These are phyloP conservation scores for Cadophora luteo-olivacea DNA, from an alignment of 2,329 filamentous ascomycete genomes.

Conservation along the genomic window DNA sequence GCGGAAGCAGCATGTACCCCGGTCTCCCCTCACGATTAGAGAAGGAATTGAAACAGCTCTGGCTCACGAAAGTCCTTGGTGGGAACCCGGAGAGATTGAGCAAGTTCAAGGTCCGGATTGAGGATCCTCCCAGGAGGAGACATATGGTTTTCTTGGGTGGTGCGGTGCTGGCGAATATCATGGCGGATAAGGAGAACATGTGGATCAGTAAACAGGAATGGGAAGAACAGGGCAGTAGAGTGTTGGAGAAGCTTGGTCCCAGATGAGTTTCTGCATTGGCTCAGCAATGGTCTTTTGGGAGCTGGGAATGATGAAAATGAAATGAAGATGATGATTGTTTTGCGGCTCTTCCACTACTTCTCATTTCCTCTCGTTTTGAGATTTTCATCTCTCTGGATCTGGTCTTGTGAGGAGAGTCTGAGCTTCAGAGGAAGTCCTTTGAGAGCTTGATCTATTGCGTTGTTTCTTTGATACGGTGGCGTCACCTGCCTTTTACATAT, in stretches of 20 bases:
- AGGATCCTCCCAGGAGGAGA: slow-evolving; percentile 91
- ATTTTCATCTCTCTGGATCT: too few relatives aligned
- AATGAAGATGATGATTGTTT: slow-evolving; percentile 16
- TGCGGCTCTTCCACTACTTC: background rate
- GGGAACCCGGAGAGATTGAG: slow-evolving; percentile 92
- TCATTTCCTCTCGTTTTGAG: background rate
- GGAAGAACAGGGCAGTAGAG: slow-evolving; percentile 86
- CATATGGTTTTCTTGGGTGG: slow-evolving; percentile 99
- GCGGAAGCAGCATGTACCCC: slow-evolving; percentile 98
- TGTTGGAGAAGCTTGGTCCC: slow-evolving; percentile 91
- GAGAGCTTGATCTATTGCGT: too few relatives aligned
- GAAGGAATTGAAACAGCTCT: slow-evolving; percentile 98
- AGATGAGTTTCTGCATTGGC: slow-evolving; percentile 56
- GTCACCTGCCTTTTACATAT: too few relatives aligned
- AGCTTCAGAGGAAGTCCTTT: background rate
- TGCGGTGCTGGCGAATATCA: slow-evolving; percentile 96
- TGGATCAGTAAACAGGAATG: slow-evolving; percentile 86
- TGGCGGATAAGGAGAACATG: slow-evolving; percentile 99
- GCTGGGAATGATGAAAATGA: slow-evolving; percentile 12
- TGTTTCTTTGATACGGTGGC: too few relatives aligned
- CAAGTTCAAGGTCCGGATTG: slow-evolving; percentile 99
- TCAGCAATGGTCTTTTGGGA: background rate
- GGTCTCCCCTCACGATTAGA: slow-evolving; percentile 92
- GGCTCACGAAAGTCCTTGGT: slow-evolving; percentile 88
- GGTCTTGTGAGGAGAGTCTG: background rate